A percentile compares a stretch with the other conserved stretches of the same genome.
Conservation (phyloP, 2,329 filamentous ascomycete species). For the Rhinocladiella similis region DNA sequence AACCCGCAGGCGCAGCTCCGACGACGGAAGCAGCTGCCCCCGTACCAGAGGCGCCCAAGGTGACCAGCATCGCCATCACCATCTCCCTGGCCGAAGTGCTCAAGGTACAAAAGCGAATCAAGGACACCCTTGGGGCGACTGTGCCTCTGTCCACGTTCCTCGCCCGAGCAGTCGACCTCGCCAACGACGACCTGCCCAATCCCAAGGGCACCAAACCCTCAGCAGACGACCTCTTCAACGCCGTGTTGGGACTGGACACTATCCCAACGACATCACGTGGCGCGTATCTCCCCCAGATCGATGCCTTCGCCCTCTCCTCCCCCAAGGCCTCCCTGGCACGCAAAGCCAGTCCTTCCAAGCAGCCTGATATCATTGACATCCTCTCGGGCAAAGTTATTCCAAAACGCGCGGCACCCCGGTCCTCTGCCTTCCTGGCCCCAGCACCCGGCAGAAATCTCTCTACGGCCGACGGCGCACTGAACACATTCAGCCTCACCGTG, state of each 20-base stretch:
- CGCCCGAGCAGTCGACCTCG: constrained; percentile 77
- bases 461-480: constrained; percentile 58
- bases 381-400: constrained; percentile 56
- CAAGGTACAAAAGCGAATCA: constrained; percentile 77
- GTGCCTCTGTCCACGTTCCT: constrained; percentile 87
- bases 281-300: constrained; percentile 72
- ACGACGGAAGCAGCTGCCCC: constrained; percentile 29
- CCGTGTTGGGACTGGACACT: constrained; percentile 71
- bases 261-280: constrained; percentile 57
- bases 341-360: constrained; percentile 38
- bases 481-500: constrained; percentile 80
- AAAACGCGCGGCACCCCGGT: constrained; percentile 26
- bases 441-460: constrained; percentile 35
- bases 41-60: constrained; percentile 26
- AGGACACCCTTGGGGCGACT: constrained; percentile 73
- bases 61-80: constrained; percentile 57
- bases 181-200: constrained; percentile 80
- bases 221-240: constrained; percentile 82
- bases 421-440: neutral
- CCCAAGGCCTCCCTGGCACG: constrained; percentile 13
- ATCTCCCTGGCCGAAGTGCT: constrained; percentile 78
- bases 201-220: constrained; percentile 65
- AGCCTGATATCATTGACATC: constrained; percentile 80
- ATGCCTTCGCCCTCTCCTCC: constrained; percentile 48
- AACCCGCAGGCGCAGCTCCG: constrained; percentile 38